phyloP scores from a whole-genome alignment of 306 rosid species.

The Neltuma alba region DNA sequence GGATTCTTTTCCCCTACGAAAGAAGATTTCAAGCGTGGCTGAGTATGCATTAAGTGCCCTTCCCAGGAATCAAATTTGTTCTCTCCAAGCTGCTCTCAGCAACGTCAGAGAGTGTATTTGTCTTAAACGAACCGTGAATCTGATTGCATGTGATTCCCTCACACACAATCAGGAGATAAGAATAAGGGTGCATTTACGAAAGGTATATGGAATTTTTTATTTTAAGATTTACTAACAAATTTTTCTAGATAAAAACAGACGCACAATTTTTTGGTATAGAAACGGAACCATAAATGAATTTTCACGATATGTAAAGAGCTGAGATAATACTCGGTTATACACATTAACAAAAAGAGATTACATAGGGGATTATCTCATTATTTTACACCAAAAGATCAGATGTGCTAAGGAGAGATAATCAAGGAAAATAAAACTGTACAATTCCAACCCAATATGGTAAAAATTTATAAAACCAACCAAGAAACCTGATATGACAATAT shows the following conservation, averaged over 20 bases:
- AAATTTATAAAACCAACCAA: constrained; percentile 3
- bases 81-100: neutral
- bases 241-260: neutral
- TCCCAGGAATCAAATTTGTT: neutral
- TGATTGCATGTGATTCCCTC: neutral
- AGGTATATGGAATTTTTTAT: neutral
- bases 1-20: neutral
- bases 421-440: neutral
- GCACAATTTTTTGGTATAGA: neutral
- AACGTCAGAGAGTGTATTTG: neutral
- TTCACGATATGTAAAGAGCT: neutral
- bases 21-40: neutral
- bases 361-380: neutral
- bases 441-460: neutral
- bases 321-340: neutral
- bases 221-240: neutral
- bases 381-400: neutral
- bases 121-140: neutral
- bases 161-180: neutral
- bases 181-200: neutral
- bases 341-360: neutral
- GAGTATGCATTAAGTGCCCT: neutral
- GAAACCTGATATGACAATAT: neutral
- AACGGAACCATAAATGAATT: constrained; percentile 6
- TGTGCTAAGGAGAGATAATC: neutral